Evolutionary conservation across 371 early-diverging fungal genomes (phyloP), one percentile per base, ranked within the genome.

Genomic region (Syncephalastrum monosporum): DNA sequence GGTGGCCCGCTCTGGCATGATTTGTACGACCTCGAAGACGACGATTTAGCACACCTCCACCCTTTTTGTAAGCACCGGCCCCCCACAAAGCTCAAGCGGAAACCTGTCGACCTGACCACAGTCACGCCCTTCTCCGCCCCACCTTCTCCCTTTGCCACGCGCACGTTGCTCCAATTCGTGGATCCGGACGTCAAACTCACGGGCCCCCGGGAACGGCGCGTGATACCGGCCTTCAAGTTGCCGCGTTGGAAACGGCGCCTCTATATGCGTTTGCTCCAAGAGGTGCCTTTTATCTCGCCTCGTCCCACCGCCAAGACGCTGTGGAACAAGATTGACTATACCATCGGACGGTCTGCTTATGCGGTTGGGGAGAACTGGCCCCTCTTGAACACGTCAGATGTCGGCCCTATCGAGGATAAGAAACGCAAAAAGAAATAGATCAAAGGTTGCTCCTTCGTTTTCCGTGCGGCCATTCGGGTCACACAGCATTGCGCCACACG

Each of bases 1-100:
- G 75, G 75, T 12, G 75, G 74, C 1, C 75, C 79, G 0, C 42
- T 12, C 15, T 75, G 75, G 75, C 42, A 66, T 17, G 49, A 64
- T 5, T 55, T 74, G 43, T 74, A 74, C 51, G 48, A 47, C 13
- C 44, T 49, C 4, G 19, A 56, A 14, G 53, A 59, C 4, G n/a
- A 15, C 1, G 51, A 66, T 50, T 17, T 45, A 2, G 63, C 29
- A 65, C 25, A 24, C 69, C 4, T 42, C 42, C n/a, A 69, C 67
- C 47, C 57, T 70, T 12, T 52, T 47, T 21, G 67, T 59, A 0
- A 27, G 48, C 8, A 53, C 56, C 7, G 45, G 42, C n/a, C 59
- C 49, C 10, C 49, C 61, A 12, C 57, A 57, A 21, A 57, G 7
- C 0, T 29, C 60, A 7, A 27, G 44, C 27, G 47, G 51, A 5